Conservation (phyloP, 192 early-diverging fungal species). For the Rhizophagus sp. region DNA sequence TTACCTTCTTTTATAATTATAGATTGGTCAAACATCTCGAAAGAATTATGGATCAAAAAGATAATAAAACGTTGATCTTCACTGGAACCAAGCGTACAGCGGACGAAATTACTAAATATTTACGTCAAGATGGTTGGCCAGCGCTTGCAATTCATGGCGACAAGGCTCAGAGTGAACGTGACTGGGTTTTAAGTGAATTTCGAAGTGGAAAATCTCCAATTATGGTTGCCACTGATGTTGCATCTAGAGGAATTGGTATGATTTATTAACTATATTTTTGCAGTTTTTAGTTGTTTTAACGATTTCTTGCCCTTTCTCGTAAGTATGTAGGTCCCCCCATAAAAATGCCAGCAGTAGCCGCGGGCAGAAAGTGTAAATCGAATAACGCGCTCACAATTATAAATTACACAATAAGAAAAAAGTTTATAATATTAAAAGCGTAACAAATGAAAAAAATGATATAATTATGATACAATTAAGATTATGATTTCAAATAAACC, state of each 20-base stretch:
- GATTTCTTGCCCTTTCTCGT: slow-evolving; percentile 15
- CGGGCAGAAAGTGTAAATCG: slow-evolving; percentile 25
- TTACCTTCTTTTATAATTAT: slow-evolving; percentile 16
- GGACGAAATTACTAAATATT: slow-evolving; percentile 80
- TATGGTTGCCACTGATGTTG: slow-evolving; percentile 99
- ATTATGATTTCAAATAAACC: background rate
- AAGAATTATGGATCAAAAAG: slow-evolving; percentile 80
- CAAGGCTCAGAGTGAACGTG: slow-evolving; percentile 94
- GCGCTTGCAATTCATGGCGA: slow-evolving; percentile 97
- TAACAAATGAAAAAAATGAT: background rate
- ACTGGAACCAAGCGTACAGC: slow-evolving; percentile 94
- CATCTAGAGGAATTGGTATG: slow-evolving; percentile 91
- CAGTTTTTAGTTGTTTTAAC: slow-evolving; percentile 10
- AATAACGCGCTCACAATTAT: background rate
- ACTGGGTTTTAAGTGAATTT: slow-evolving; percentile 95
- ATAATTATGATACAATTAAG: background rate
- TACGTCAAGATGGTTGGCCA: slow-evolving; percentile 89
- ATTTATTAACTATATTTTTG: slow-evolving; percentile 4
- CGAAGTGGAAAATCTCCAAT: slow-evolving; percentile 83
- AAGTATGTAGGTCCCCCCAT: slow-evolving; percentile 31
- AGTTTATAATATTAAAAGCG: background rate
- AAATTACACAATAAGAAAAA: background rate
- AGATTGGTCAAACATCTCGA: slow-evolving; percentile 79
- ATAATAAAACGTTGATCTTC: slow-evolving; percentile 92
- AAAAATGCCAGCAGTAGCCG: slow-evolving; percentile 34